Evolutionary conservation across 2,329 filamentous ascomycete species (phyloP).

Genomic region (Cladosporium austrohemisphaericum): DNA sequence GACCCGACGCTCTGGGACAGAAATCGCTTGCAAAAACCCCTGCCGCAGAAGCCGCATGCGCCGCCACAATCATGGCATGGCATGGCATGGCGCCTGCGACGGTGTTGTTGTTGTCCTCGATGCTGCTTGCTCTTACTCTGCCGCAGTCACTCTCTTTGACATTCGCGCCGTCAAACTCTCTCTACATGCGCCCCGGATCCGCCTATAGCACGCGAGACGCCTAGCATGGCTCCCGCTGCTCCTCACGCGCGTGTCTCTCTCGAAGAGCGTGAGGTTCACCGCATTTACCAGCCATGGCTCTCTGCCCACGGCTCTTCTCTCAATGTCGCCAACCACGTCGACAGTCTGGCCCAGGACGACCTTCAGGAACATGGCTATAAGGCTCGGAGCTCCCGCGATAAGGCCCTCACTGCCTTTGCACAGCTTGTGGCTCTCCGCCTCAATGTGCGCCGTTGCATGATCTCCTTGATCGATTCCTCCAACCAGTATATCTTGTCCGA

Average conservation of each 20-base stretch:
- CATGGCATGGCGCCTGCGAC: too few relatives aligned
- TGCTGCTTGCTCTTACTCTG: too few relatives aligned
- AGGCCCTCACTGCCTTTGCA: slow-evolving; percentile 33
- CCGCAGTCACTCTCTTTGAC: too few relatives aligned
- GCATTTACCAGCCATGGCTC: slow-evolving; percentile 25
- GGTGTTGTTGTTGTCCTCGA: neutral
- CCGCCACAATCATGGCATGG: too few relatives aligned
- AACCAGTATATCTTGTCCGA: slow-evolving; percentile 52
- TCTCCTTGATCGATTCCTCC: slow-evolving; percentile 47
- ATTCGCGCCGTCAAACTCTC: neutral
- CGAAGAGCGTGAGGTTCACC: slow-evolving; percentile 23
- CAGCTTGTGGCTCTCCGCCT: slow-evolving; percentile 38
- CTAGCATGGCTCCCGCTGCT: slow-evolving; percentile 9
- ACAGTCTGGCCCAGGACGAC: slow-evolving; percentile 22
- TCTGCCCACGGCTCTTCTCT: slow-evolving; percentile 24
- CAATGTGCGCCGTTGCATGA: slow-evolving; percentile 34
- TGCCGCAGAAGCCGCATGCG: too few relatives aligned
- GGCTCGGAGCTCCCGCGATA: slow-evolving; percentile 26
- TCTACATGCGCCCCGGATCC: slow-evolving; percentile 2
- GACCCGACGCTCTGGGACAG: too few relatives aligned
- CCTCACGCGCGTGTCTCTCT: slow-evolving; percentile 8
- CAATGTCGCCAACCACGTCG: slow-evolving; percentile 26
- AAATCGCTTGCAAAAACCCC: too few relatives aligned
- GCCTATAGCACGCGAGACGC: neutral
- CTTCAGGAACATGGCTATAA: slow-evolving; percentile 24